A percentile compares a stretch with the other conserved stretches of the same genome.
Conservation (phyloP, 73 alveolate species). For the Durusdinium trenchii region DNA sequence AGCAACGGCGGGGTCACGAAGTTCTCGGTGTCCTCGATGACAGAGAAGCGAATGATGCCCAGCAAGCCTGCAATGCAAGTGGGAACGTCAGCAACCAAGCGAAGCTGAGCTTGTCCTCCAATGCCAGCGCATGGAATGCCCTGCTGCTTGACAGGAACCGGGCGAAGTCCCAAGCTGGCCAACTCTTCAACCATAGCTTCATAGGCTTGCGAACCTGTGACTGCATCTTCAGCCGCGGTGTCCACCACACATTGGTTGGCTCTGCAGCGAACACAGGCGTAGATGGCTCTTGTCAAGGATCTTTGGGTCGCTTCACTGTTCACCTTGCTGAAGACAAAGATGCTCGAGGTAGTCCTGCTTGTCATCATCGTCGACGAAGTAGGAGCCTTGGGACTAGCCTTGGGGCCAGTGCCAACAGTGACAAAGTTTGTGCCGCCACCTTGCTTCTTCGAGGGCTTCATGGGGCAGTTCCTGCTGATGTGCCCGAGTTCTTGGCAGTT, state of each 20-base stretch:
- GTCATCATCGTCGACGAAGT: no score
- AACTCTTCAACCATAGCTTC: neutral
- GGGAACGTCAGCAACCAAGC: neutral
- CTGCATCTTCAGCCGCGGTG: neutral
- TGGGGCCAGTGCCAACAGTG: no score
- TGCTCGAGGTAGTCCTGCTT: no score
- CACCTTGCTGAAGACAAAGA: no score
- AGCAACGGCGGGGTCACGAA: constrained; percentile 23
- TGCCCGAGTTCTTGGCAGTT: no score
- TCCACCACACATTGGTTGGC: neutral
- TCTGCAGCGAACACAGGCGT: neutral
- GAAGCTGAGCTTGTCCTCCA: neutral
- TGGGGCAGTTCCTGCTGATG: no score
- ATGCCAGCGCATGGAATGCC: neutral
- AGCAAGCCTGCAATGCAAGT: neutral
- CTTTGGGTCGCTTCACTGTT: neutral
- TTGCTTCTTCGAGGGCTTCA: no score
- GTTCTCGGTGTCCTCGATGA: neutral
- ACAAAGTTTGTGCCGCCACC: no score
- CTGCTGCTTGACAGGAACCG: neutral
- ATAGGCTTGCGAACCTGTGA: neutral
- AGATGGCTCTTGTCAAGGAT: neutral
- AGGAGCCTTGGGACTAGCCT: no score
- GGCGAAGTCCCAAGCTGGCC: neutral
- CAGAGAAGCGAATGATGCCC: neutral